These are phyloP conservation scores for Colletotrichum coccodes DNA, from an alignment of 2,329 filamentous ascomycete species.

Conservation along the genomic window DNA sequence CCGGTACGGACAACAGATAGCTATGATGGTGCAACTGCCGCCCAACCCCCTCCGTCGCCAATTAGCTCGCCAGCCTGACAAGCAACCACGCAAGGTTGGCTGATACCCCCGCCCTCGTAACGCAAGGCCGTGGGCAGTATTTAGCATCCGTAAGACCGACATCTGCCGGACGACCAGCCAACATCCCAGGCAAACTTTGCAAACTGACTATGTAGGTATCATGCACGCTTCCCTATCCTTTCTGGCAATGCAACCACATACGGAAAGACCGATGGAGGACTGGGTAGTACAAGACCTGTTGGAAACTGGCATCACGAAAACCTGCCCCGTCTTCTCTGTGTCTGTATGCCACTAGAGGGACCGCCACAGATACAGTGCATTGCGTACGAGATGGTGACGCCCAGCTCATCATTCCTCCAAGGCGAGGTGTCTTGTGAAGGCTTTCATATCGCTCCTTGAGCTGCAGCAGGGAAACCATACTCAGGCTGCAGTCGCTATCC, in stretches of 20 bases:
- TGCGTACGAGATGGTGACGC: background rate
- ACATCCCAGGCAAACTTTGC: too few species aligned
- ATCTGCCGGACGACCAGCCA: too few species aligned
- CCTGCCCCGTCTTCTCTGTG: background rate
- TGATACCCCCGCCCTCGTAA: too few species aligned
- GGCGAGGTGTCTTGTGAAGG: background rate
- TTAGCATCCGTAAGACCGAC: too few species aligned
- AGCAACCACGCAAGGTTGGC: too few species aligned
- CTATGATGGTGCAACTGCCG: too few species aligned
- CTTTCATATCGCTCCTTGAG: background rate
- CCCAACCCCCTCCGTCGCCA: too few species aligned
- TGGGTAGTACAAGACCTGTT: background rate
- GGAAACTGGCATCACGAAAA: background rate
- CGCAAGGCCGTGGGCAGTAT: too few species aligned
- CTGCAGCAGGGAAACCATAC: background rate
- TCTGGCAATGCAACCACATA: background rate
- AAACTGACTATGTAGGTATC: too few species aligned
- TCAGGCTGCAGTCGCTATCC: background rate
- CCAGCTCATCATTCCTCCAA: background rate
- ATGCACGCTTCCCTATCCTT: background rate
- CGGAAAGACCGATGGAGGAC: background rate
- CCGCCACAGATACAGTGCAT: background rate
- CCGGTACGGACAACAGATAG: too few species aligned
- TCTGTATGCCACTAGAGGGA: background rate
- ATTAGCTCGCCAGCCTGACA: too few species aligned